Evolutionary conservation across 495 filamentous ascomycete species (phyloP).

Genomic region (Glonium stellatum): DNA sequence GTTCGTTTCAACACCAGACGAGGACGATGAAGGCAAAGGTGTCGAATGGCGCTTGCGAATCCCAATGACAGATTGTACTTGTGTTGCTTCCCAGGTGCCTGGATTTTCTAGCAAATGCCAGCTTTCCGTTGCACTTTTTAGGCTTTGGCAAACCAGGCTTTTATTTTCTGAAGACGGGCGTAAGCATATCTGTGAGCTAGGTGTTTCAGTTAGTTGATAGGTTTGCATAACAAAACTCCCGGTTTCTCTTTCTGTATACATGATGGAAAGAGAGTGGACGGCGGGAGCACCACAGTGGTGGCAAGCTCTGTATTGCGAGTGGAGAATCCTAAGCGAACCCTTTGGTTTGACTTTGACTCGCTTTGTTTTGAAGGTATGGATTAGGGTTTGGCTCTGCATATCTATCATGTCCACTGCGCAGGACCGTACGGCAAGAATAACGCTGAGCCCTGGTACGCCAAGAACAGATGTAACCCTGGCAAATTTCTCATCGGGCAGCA

Average conservation of each 20-base stretch:
- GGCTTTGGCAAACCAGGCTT: slow-evolving; percentile 28
- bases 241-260: slow-evolving; percentile 28
- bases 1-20: slow-evolving; percentile 10
- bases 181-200: slow-evolving; percentile 27
- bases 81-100: slow-evolving; percentile 41
- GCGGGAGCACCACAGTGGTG: slow-evolving; percentile 19
- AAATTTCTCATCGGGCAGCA: slow-evolving; percentile 25
- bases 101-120: slow-evolving; percentile 36
- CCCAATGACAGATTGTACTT: slow-evolving; percentile 35
- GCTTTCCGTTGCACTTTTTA: slow-evolving; percentile 30
- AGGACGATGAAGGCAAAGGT: slow-evolving; percentile 19
- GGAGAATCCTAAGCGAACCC: slow-evolving; percentile 28
- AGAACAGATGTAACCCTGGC: slow-evolving; percentile 33
- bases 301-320: slow-evolving; percentile 25
- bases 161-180: slow-evolving; percentile 15
- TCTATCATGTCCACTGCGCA: slow-evolving; percentile 50
- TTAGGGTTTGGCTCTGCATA: slow-evolving; percentile 41
- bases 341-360: slow-evolving; percentile 39
- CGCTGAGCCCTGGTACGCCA: slow-evolving; percentile 38
- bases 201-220: slow-evolving; percentile 19
- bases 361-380: slow-evolving; percentile 52
- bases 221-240: slow-evolving; percentile 31
- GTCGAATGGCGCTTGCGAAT: slow-evolving; percentile 33
- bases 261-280: slow-evolving; percentile 30
- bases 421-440: slow-evolving; percentile 45